Evolutionary conservation across 306 rosid species (phyloP).

Genomic region (Acacia acuminata): DNA sequence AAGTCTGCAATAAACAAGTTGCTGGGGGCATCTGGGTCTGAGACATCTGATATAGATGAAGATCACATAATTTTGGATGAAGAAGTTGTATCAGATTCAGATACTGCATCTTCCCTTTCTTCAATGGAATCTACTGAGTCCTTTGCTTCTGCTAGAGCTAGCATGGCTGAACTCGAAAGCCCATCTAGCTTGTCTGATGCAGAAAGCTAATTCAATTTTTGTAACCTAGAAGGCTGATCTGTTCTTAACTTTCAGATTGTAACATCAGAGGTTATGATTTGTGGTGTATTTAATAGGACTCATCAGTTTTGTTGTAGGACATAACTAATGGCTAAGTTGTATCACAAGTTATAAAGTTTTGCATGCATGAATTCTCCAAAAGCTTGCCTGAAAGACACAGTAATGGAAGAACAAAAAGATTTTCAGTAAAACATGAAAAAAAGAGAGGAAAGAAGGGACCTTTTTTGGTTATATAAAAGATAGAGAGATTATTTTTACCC

Average conservation of each 20-base stretch:
- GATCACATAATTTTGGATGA: constrained; percentile 65
- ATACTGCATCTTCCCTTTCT: constrained; percentile 77
- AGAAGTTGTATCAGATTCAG: constrained; percentile 62
- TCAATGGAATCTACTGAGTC: constrained; percentile 69
- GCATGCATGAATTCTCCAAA: not conserved
- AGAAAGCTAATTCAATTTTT: constrained; percentile 32
- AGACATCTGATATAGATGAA: constrained; percentile 72
- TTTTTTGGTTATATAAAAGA: not conserved
- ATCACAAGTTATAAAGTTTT: not conserved
- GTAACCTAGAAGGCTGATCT: not conserved
- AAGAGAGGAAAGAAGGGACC: not conserved
- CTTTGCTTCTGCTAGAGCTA: constrained; percentile 93
- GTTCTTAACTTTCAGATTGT: not conserved
- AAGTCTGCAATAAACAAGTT: constrained; percentile 80
- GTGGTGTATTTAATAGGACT: not conserved
- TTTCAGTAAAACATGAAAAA: not conserved
- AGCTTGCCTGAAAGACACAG: not conserved
- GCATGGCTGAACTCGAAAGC: constrained; percentile 93
- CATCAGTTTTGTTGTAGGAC: not conserved
- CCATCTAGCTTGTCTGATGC: constrained; percentile 69
- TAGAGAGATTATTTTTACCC: not conserved
- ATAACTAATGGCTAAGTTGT: not conserved
- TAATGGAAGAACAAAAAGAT: not conserved
- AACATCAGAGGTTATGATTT: not conserved
- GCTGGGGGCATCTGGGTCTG: constrained; percentile 75